phyloP scores from a whole-genome alignment of 73 alveolate genomes.

The Tetrahymena elliotti region DNA sequence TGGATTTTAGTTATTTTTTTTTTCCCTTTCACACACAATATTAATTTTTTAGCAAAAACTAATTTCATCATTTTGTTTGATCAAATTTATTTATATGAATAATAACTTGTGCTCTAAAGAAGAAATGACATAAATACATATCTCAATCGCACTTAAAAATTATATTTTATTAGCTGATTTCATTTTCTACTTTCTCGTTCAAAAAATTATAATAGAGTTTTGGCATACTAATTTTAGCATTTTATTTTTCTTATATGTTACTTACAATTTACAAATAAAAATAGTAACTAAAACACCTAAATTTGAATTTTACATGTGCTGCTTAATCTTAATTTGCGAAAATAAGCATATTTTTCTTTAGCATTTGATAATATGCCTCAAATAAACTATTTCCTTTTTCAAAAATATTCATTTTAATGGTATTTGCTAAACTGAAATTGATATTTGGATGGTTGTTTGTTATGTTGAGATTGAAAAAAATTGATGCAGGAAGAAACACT shows the following conservation, averaged over 20 bases:
- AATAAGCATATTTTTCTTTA: neutral
- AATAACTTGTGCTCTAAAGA: neutral
- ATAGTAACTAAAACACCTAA: neutral
- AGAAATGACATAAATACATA: neutral
- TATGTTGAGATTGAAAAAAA: neutral
- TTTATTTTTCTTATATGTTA: neutral
- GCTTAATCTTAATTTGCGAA: neutral
- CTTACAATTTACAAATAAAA: no score
- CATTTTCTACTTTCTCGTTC: no score
- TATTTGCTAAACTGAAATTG: neutral
- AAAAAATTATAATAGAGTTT: neutral
- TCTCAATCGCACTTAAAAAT: neutral
- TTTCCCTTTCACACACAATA: neutral
- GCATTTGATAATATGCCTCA: neutral
- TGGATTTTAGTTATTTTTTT: neutral
- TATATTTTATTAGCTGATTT: no score
- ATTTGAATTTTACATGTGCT: neutral
- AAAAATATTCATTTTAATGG: no score
- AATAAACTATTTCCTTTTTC: neutral
- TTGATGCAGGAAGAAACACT: neutral
- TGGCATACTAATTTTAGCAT: neutral
- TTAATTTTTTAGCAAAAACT: neutral
- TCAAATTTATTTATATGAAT: neutral
- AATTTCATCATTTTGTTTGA: no score
- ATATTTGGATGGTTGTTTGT: neutral